phyloP scores from a whole-genome alignment of 2,329 filamentous ascomycete species.

The Trichophyton simii region DNA sequence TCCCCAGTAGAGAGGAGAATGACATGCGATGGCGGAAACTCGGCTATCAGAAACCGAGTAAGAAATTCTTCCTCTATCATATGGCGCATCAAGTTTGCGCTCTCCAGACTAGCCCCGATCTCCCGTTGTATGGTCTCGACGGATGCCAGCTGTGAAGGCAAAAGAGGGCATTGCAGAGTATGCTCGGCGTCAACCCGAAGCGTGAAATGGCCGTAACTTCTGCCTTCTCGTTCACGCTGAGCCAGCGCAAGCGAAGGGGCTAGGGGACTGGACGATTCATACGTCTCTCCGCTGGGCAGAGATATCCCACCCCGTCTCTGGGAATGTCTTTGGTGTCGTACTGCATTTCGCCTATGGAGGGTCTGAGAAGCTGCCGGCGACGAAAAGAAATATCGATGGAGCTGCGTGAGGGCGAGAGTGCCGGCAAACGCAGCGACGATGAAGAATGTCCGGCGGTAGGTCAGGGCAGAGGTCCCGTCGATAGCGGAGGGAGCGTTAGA shows the following conservation, averaged over 20 bases:
- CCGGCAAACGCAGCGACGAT: constrained; percentile 31
- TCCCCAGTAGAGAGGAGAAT: constrained; percentile 24
- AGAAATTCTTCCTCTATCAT: constrained; percentile 35
- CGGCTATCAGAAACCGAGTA: constrained; percentile 31
- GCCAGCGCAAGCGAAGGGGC: constrained; percentile 30
- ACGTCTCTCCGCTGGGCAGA: constrained; percentile 10
- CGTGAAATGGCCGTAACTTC: constrained; percentile 32
- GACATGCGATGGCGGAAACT: constrained; percentile 28
- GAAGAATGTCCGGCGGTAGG: constrained; percentile 27
- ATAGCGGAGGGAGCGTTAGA: not conserved
- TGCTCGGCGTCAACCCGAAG: constrained; percentile 32
- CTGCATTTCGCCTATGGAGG: constrained; percentile 29
- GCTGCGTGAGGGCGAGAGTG: constrained; percentile 31
- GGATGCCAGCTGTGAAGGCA: constrained; percentile 32
- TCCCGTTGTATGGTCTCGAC: constrained; percentile 32
- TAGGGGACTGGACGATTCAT: constrained; percentile 1
- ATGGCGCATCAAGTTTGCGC: constrained; percentile 31
- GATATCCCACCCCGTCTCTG: constrained; percentile 12
- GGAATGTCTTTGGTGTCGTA: constrained; percentile 21
- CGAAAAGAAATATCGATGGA: constrained; percentile 24
- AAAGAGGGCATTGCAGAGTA: constrained; percentile 29
- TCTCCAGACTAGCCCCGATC: constrained; percentile 26
- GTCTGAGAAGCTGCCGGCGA: constrained; percentile 16
- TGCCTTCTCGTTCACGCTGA: constrained; percentile 29
- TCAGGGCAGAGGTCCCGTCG: not conserved